A percentile compares a stretch with the other conserved stretches of the same genome.
Conservation (phyloP, 179 eudicot species). For the Sideroxylon spinosum region DNA sequence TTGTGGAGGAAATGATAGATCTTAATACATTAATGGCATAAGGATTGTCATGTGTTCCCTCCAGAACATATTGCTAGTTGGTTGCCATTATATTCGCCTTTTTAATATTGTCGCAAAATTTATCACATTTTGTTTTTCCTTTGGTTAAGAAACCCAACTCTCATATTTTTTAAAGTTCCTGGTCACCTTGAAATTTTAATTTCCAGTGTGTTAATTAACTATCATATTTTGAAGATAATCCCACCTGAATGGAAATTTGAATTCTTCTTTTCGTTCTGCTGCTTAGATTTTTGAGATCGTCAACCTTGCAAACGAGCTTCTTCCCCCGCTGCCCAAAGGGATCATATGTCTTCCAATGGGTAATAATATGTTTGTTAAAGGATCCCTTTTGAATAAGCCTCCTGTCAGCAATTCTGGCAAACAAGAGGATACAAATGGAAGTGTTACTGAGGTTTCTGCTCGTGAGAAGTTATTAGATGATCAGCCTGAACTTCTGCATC, state of each 20-base stretch:
- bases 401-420: slow-evolving; percentile 55
- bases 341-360: slow-evolving; percentile 75
- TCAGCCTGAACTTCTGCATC: slow-evolving; percentile 91
- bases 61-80: slow-evolving; percentile 4
- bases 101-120: background rate
- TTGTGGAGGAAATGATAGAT: background rate
- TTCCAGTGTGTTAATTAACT: background rate
- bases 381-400: slow-evolving; percentile 54
- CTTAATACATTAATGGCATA: background rate
- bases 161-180: background rate
- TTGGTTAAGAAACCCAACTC: background rate
- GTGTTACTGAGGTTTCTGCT: slow-evolving; percentile 53
- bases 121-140: too few relatives aligned
- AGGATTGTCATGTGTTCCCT: background rate
- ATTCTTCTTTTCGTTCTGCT: slow-evolving; percentile 1
- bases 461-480: slow-evolving; percentile 75
- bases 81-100: background rate
- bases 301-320: slow-evolving; percentile 98
- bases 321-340: slow-evolving; percentile 94
- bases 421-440: slow-evolving; percentile 61
- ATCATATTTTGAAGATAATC: background rate
- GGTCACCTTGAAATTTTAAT: background rate
- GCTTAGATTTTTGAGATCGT: slow-evolving; percentile 88
- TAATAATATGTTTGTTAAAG: slow-evolving; percentile 53
- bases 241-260: background rate